Base-by-base conservation (phyloP, 306 rosid genomes). In the Astragalus glycyphyllos region DNA sequence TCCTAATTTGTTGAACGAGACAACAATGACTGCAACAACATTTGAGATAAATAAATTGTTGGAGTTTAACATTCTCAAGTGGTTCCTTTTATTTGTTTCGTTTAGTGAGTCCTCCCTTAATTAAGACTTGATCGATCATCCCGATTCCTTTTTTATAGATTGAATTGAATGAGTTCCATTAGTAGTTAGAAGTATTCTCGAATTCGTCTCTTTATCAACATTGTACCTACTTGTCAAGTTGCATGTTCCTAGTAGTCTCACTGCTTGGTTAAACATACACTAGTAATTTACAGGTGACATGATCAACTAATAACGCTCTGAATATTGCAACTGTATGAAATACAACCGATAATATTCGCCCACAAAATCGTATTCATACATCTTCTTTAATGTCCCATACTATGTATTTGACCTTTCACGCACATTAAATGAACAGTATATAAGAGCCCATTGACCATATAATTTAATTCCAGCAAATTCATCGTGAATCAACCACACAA, bases 401-500 rank as follows among this genome's bases (percentile, higher is more conserved):
- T 58, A 47, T 44, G 31, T 15, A 51, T 79, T 77, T 63, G 80
- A 69, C 77, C 69, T 31, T 63, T 8, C 35, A 48, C 29, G 29
- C 45, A 8, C 45, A 40, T 26, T 80, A 64, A 23, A 51, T 58
- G 42, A 46, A 57, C 34, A 15, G 44, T 41, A 11, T n/a, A n/a
- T n/a, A n/a, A 23, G 1, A 26, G 31, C 31, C 31, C 31, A 26
- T 26, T 58, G 13, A 11, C 5, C n/a, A 4, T 41, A 41, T 41
- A 11, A 58, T 58, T 12, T 58, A 32, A 32, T 41, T 9, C 44
- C 23, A 20, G 13, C 42, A 51, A 67, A 62, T 68, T 81, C 67
- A 56, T 69, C 67, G 48, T 69, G 77, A 62, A 75, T 69, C 74
- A 62, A 75, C 68, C 80, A 15, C 63, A 8, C 41, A 72, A 1